Evolutionary conservation across 2,329 filamentous ascomycete species (phyloP), one percentile per base, ranked within the genome.

Genomic region (Colletotrichum siamense): DNA sequence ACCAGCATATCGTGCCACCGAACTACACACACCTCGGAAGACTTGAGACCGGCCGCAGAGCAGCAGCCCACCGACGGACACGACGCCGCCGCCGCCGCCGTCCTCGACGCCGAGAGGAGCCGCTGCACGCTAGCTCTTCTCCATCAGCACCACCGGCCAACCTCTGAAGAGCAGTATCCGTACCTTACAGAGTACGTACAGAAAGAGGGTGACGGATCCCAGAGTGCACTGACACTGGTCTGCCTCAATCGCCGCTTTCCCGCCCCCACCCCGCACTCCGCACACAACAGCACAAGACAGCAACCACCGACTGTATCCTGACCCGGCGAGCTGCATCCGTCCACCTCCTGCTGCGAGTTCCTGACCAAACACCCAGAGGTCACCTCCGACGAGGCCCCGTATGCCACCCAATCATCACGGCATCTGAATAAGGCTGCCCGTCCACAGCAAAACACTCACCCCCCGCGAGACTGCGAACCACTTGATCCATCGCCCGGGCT

Each of bases 261-360:
- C 57, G 73, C 73, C 73, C 73, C 73, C 73, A 76, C 73, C 70
- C 70, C 73, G 64, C 73, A 76, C 69, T 68, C 63, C 64, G 73
- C 59, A 65, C 63, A 66, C 69, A 64, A 62, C 71, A 49, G 71
- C 71, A 71, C 39, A 55, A 69, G 69, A 64, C 39, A 73, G 73
- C 73, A 44, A 73, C 69, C 67, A 73, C 34, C 36, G 32, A 74
- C 30, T 49, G 59, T n/a, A 49, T 39, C 71, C 57, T 64, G 66
- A 70, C 71, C 52, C 49, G 73, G 57, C 71, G 64, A 69, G 70
- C 73, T 76, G 73, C 73, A 76, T 73, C 59, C 64, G 32, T 73
- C 70, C 70, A 65, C 44, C 70, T 73, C 34, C 66, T 49, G 72
- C 55, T 34, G 55, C 66, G 44, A 69, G 62, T 65, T 67, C 62